These are phyloP conservation scores for Tanacetum coccineum DNA, from an alignment of 129 eudicot genomes.

Conservation along the genomic window DNA sequence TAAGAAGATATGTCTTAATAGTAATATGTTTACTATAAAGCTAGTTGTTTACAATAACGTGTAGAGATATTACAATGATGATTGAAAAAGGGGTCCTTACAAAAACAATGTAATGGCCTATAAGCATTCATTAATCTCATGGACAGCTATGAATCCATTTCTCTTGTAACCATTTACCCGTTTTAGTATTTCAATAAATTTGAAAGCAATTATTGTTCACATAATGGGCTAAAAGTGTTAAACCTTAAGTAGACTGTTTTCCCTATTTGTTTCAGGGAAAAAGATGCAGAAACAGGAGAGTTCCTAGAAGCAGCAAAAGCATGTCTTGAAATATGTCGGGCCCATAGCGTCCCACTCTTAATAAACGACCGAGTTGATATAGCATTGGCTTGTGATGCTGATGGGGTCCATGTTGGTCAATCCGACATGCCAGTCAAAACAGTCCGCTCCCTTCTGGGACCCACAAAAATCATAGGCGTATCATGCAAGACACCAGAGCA, in stretches of 20 bases:
- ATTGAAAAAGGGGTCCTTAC: background rate
- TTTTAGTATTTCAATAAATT: background rate
- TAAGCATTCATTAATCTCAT: background rate
- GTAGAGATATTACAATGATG: background rate
- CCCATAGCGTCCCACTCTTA: slow-evolving; percentile 52
- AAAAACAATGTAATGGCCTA: background rate
- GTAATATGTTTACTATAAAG: too few relatives aligned
- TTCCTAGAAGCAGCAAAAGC: slow-evolving; percentile 78
- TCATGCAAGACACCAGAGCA: slow-evolving; percentile 89
- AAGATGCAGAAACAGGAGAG: slow-evolving; percentile 66
- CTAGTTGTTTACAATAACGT: too few relatives aligned
- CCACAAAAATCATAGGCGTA: slow-evolving; percentile 81
- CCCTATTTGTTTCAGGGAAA: slow-evolving; percentile 53
- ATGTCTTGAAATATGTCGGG: slow-evolving; percentile 60
- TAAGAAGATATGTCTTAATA: too few relatives aligned
- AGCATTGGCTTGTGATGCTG: slow-evolving; percentile 86
- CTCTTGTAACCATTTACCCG: background rate
- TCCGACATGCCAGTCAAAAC: slow-evolving; percentile 76
- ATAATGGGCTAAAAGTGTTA: background rate
- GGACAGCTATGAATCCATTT: background rate
- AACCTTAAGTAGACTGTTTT: background rate
- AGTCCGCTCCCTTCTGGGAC: slow-evolving; percentile 78
- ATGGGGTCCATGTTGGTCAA: slow-evolving; percentile 90
- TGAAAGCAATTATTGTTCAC: background rate
- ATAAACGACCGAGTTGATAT: slow-evolving; percentile 81